phyloP scores from a whole-genome alignment of 2,329 filamentous ascomycete genomes.

The Thermothelomyces thermophilus region DNA sequence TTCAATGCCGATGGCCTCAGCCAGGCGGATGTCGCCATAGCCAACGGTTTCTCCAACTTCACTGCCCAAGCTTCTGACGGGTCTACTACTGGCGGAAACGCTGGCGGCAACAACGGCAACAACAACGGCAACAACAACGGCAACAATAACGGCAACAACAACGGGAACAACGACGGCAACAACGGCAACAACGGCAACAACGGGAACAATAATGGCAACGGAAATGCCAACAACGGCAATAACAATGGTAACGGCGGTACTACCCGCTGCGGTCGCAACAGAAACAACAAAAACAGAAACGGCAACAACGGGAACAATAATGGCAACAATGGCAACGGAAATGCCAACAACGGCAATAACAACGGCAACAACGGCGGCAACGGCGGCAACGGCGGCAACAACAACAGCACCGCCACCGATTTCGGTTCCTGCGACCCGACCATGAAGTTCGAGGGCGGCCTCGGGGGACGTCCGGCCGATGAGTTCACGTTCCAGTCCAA shows the following conservation, averaged over 20 bases:
- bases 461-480: slow-evolving; percentile 46
- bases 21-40: slow-evolving; percentile 56
- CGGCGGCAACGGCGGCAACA: slow-evolving; percentile 3
- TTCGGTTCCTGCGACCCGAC: slow-evolving; percentile 50
- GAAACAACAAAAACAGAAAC: slow-evolving; percentile 7
- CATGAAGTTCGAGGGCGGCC: slow-evolving; percentile 54
- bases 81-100: slow-evolving; percentile 10
- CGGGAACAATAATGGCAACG: background rate
- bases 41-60: slow-evolving; percentile 59
- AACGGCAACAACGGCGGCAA: slow-evolving; percentile 8
- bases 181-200: background rate
- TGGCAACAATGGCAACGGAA: background rate
- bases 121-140: slow-evolving; percentile 5
- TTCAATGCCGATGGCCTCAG: slow-evolving; percentile 55
- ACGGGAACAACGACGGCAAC: background rate
- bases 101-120: background rate
- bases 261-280: background rate
- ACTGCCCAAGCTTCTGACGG: slow-evolving; percentile 30
- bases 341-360: slow-evolving; percentile 2
- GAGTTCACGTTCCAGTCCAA: slow-evolving; percentile 64
- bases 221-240: background rate
- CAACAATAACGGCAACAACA: background rate
- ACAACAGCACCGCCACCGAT: slow-evolving; percentile 35
- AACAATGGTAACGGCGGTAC: background rate
- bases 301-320: background rate